These are phyloP conservation scores for Gymnopilus dilepis DNA, from an alignment of 768 basidiomycete species.

Conservation along the genomic window DNA sequence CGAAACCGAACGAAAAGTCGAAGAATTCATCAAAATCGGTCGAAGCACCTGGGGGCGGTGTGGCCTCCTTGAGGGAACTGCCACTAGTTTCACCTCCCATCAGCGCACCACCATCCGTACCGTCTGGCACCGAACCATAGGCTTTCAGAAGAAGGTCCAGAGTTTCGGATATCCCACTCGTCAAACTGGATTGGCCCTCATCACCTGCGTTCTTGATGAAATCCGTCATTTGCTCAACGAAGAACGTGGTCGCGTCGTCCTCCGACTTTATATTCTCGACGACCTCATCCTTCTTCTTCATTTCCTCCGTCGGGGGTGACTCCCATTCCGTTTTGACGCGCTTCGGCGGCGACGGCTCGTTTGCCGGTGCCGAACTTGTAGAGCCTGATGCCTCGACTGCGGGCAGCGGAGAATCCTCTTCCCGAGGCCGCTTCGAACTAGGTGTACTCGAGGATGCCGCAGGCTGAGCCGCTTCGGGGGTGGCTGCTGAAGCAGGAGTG, in stretches of 20 bases:
- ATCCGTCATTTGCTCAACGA: constrained; percentile 64
- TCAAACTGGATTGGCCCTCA: constrained; percentile 49
- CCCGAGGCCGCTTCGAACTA: constrained; percentile 53
- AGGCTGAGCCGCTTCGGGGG: constrained; percentile 27
- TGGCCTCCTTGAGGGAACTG: constrained; percentile 24
- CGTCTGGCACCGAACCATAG: constrained; percentile 44
- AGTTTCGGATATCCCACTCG: constrained; percentile 61
- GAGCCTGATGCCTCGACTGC: constrained; percentile 28
- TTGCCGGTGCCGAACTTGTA: constrained; percentile 35
- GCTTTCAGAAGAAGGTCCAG: constrained; percentile 69
- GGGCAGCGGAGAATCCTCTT: constrained; percentile 51
- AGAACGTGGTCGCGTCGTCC: constrained; percentile 66
- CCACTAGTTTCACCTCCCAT: constrained; percentile 37
- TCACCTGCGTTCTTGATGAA: constrained; percentile 53
- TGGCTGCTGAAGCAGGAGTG: constrained; percentile 26
- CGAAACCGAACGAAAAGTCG: constrained; percentile 67
- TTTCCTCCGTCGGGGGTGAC: constrained; percentile 55
- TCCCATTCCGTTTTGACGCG: constrained; percentile 77
- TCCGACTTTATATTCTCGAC: constrained; percentile 64
- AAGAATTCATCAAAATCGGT: constrained; percentile 64
- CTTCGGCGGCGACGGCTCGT: constrained; percentile 73
- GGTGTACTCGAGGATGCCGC: constrained; percentile 29
- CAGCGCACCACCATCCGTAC: constrained; percentile 43
- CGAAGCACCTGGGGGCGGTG: constrained; percentile 35
- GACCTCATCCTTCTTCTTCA: constrained; percentile 47